Evolutionary conservation across 2,329 filamentous ascomycete species (phyloP).

Genomic region (Falciphora oryzae): DNA sequence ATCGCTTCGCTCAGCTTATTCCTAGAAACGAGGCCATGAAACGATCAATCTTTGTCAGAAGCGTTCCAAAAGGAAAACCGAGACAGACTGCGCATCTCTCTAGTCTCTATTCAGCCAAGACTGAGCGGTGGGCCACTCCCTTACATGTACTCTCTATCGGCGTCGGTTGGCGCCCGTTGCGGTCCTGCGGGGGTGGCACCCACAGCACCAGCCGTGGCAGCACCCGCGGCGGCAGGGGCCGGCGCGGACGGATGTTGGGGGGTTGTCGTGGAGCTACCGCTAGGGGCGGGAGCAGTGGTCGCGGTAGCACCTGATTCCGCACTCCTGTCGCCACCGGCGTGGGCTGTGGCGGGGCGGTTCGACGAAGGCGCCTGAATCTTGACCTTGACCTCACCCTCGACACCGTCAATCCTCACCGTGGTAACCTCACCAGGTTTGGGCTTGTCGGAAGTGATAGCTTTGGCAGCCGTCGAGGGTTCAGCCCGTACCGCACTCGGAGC

Average conservation of each 20-base stretch:
- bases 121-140: neutral
- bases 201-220: neutral
- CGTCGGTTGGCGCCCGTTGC: constrained; percentile 2
- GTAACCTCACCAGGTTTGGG: constrained; percentile 18
- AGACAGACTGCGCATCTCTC: neutral
- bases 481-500: neutral
- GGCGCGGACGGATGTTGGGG: neutral
- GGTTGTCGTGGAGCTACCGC: constrained; percentile 3
- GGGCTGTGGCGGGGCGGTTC: neutral
- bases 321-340: constrained; percentile 7
- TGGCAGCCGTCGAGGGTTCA: neutral
- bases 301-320: constrained; percentile 11
- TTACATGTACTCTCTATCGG: constrained; percentile 11
- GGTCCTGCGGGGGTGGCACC: neutral
- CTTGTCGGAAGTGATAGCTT: neutral
- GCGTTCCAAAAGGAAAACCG: neutral
- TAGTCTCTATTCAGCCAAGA: neutral
- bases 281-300: neutral
- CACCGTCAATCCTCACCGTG: constrained; percentile 48
- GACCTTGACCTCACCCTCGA: constrained; percentile 51
- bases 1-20: constrained; percentile 10
- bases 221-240: neutral
- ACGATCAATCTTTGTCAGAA: constrained; percentile 1
- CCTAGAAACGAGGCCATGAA: constrained; percentile 1
- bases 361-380: constrained; percentile 31